Base-by-base conservation (phyloP, 2,329 filamentous ascomycete genomes). In the Gaeumannomyces sp. region DNA sequence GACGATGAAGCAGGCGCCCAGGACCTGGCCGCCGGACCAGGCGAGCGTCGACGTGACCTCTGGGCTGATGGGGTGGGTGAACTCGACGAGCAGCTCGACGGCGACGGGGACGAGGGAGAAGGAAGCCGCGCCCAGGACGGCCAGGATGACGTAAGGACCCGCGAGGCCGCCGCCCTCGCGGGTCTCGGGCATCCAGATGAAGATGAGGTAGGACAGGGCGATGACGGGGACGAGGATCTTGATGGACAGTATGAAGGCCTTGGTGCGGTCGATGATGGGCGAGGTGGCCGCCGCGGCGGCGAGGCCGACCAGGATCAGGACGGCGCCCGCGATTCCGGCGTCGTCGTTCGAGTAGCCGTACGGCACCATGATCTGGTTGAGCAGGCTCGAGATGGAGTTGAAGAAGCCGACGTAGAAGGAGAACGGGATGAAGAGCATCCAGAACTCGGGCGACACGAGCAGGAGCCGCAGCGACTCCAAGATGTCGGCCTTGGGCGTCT, bases 271-370 rank as follows among this genome's bases (percentile, higher is more conserved):
- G 68, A 96, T 85, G 69, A 97, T 81, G 0, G 94, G 94, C 0
- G 89, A 91, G 0, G 87, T 83, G 67, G 96, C 80, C 19, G 92
- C 95, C 0, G 92, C 84, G 5, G 85, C 77, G 59, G 96, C 81
- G 1, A 99, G 86, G 11, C 95, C 95, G 64, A 95, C 91, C 60
- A 97, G 82, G 73, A 98, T 98, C 45, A 98, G 84, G 11, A 98
- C 77, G 0, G 91, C 95, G 68, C 95, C 95, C 14, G 89, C 92
- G 71, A 98, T 93, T 45, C 95, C 95, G 28, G 94, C 91, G 65
- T 97, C 84, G 68, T 89, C 89, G 74, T 96, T 90, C 66, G 80
- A 84, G 83, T 92, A 96, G 71, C 87, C 90, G 77, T 97, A 94
- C 0, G 95, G 95, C 56, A 85, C 80, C 68, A 98, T 85, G 73